Percentiles rank a stretch among this genome's conserved stretches.
Evolutionary conservation across 495 filamentous ascomycete species (phyloP).

Genomic region (Aspergillus campestris): DNA sequence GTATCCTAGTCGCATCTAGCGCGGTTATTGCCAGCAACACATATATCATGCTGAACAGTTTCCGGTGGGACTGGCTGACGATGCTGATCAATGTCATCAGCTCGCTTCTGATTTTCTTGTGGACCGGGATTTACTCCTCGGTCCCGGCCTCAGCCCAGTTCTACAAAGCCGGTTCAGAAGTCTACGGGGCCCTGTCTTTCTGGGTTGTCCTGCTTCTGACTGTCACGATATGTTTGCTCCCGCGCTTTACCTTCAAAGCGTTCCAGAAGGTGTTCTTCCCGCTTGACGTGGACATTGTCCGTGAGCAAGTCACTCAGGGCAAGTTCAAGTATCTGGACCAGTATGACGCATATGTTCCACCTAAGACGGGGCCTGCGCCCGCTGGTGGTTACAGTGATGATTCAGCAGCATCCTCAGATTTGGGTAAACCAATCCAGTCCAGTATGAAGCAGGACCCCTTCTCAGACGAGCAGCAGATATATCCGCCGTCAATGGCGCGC

Average conservation of each 20-base stretch:
- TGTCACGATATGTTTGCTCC: constrained; percentile 69
- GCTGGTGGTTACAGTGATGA: constrained; percentile 25
- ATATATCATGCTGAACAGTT: constrained; percentile 93
- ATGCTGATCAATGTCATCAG: constrained; percentile 71
- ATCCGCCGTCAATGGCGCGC: constrained; percentile 73
- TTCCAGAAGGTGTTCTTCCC: constrained; percentile 91
- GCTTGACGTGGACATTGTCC: constrained; percentile 88
- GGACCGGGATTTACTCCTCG: constrained; percentile 87
- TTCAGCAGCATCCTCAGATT: constrained; percentile 53
- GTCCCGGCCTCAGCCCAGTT: constrained; percentile 58
- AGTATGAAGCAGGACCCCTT: constrained; percentile 47
- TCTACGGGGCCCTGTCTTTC: constrained; percentile 73
- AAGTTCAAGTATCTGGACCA: constrained; percentile 65
- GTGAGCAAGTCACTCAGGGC: constrained; percentile 78
- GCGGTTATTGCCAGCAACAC: constrained; percentile 76
- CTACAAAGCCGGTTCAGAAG: constrained; percentile 67
- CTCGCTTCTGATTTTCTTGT: constrained; percentile 84
- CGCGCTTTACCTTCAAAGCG: constrained; percentile 75
- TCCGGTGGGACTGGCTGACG: constrained; percentile 96
- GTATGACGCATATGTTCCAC: constrained; percentile 36
- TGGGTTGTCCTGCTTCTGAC: constrained; percentile 76
- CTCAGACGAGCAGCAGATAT: constrained; percentile 81
- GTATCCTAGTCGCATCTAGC: constrained; percentile 69
- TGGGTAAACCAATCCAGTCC: constrained; percentile 55
- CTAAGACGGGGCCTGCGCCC: constrained; percentile 14